Evolutionary conservation across 2,329 filamentous ascomycete genomes (phyloP), one percentile per base, ranked within the genome.

Genomic region (Trichoderma sp.): DNA sequence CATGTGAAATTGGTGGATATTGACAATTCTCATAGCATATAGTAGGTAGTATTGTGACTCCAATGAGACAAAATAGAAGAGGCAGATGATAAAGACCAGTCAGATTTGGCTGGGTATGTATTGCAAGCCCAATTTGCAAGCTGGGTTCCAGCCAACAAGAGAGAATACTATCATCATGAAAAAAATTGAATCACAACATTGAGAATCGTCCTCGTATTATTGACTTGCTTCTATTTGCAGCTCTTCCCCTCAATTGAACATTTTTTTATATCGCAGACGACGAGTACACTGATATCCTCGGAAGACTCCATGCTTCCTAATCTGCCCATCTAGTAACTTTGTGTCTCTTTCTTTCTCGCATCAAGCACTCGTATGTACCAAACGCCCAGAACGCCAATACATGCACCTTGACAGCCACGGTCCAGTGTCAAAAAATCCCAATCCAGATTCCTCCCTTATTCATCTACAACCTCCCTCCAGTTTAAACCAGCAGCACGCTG

Each of bases 401-500:
- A 81, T 81, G 80, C 79, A 77, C 75, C 74, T 72, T 59, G 38
- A 67, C 63, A 33, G 38, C 72, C 63, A 53, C n/a, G 38, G 67
- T 67, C 67, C 27, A 29, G 21, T 59, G 33, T 56, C 56, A 24
- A 71, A 71, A 53, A 35, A 29, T n/a, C 31, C n/a, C 4, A 73
- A 18, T 18, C 50, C n/a, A 59, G 4, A 53, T 3, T 3, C n/a
- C 45, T 24, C 45, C 38, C n/a, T 41, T n/a, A 27, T 38, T 27
- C 73, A 45, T 65, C 18, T 1, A 31, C 31, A 29, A 29, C 29
- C 27, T 27, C 27, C 27, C 27, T 27, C 27, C 27, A 27, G 27
- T 62, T 79, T 78, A 84, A 31, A 83, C 82, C 73, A 84, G 71
- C 68, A 84, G 76, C 64, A 83, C 80, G 71, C 83, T 85, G 78